Evolutionary conservation across 176 grass and related monocot species (phyloP), one percentile per base, ranked within the genome.

Genomic region (Coix lacrymajobi): DNA sequence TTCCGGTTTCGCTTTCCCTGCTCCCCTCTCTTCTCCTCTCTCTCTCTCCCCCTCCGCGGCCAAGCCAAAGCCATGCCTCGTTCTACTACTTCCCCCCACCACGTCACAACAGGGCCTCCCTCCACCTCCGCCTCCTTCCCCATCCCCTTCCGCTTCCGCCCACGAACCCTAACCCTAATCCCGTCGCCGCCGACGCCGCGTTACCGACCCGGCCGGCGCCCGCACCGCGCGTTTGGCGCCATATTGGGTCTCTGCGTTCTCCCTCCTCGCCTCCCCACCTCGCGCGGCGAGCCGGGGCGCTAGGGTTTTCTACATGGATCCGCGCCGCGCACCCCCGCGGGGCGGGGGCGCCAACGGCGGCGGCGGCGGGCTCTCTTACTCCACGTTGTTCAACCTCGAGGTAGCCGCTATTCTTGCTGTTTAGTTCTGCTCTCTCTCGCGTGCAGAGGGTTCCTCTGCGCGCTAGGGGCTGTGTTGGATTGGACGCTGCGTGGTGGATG

Each of bases 351-450:
- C 92, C 43, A 90, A 92, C 83, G 83, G 88, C 71, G 81, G 79
- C 73, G 85, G 65, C 79, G 77, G 77, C 83, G 81, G 85, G 32
- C 78, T 94, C 58, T 91, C 92, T 31, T 94, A 94, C 83, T 92
- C 90, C 65, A 79, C 89, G 49, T 92, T 97, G 37, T 97, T 97
- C 85, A 92, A 96, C 84, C 93, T 96, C 77, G 93, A 99, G 89
- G 97, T 96, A 73, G 41, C 49, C 9, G 33, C 63, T 73, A 41
- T 46, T 48, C 46, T 68, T 5, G 14, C 49, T 56, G 14, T 39
- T 40, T 48, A 29, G 44, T 17, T 69, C 56, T 48, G 15, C 52
- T 62, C 13, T 54, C 7, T 61, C 39, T 34, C 16, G 56, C 31
- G 11, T 24, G n/a, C 20, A 6, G 40, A 57, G 34, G 28, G 73